Conservation (phyloP, 2,329 filamentous ascomycete genomes). For the Neofusicoccum ribis region DNA sequence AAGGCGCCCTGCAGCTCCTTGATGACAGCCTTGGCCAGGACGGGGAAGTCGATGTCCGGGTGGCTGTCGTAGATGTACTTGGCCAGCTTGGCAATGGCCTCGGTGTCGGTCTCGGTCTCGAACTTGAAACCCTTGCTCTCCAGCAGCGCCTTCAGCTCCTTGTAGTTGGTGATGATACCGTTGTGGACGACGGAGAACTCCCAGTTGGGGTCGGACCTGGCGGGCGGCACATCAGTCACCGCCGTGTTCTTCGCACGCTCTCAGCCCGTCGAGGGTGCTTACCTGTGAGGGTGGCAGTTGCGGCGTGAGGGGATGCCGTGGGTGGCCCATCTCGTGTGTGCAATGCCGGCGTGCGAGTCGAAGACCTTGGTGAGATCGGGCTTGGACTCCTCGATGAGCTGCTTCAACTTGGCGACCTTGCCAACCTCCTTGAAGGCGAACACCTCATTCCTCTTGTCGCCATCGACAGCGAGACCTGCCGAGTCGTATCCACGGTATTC, state of each 20-base stretch:
- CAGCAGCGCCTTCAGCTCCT: slow-evolving; percentile 94
- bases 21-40: slow-evolving; percentile 95
- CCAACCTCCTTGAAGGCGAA: slow-evolving; percentile 98
- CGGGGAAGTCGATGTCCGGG: slow-evolving; percentile 91
- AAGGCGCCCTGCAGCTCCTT: slow-evolving; percentile 98
- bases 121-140: slow-evolving; percentile 95
- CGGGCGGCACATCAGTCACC: slow-evolving; percentile 10
- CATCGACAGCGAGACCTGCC: slow-evolving; percentile 91
- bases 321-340: slow-evolving; percentile 98
- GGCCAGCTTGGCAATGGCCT: slow-evolving; percentile 98
- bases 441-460: slow-evolving; percentile 98
- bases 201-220: slow-evolving; percentile 88
- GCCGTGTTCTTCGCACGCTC: background rate
- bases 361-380: slow-evolving; percentile 90
- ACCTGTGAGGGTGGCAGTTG: slow-evolving; percentile 99
- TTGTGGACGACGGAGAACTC: slow-evolving; percentile 98
- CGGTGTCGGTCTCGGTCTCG: slow-evolving; percentile 98
- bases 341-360: slow-evolving; percentile 97
- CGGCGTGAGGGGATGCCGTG: slow-evolving; percentile 89
- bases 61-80: slow-evolving; percentile 98
- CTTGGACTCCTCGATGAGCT: slow-evolving; percentile 81
- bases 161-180: slow-evolving; percentile 99
- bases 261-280: slow-evolving; percentile 28
- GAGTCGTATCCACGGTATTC: slow-evolving; percentile 99
- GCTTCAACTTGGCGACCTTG: slow-evolving; percentile 95